Evolutionary conservation across 179 eudicot genomes (phyloP), one percentile per base, ranked within the genome.

Genomic region (Spergularia azorica): DNA sequence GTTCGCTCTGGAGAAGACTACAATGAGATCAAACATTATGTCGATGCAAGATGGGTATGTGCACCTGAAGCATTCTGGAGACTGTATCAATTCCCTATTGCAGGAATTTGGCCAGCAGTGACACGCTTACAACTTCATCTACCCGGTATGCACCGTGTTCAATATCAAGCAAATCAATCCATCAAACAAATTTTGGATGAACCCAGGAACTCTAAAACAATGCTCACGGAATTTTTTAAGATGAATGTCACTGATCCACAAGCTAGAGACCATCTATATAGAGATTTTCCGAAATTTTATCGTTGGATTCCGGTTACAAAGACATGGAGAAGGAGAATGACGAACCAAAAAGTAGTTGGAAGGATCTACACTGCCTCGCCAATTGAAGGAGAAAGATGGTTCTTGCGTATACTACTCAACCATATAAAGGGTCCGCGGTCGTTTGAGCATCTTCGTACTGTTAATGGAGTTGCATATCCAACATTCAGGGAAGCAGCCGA

Each of bases 21-120:
- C n/a, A 21, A 57, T 67, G 66, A 76, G 15, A 76, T 76, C 18
- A 18, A 57, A 66, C 32, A 67, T 41, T 76, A 16, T 18, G 21
- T 66, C 9, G 79, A 67, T 56, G 73, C 57, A 3, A 67, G 59
- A 58, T 76, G 79, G 73, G 18, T 76, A 2, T 21, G 21, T 76
- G 72, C 18, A 56, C 67, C 67, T 6, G 32, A 67, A 9, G 79
- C 73, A 10, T 54, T 57, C 6, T 67, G 67, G 65, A 76, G 36
- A 18, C 55, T 76, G 9, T 41, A 36, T 14, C 51, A 56, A 46
- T 67, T 67, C 20, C 43, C 48, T 1, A 1, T 73, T 16, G 39
- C 76, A 36, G 11, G 57, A 43, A 73, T 59, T 36, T 59, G 18
- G 18, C 66, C 73, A 6, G 67, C 57, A 12, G 39, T 76, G 20